Base-by-base conservation (phyloP, 2,329 filamentous ascomycete species). In the Ophiognomonia clavigignenti-juglandacearum region DNA sequence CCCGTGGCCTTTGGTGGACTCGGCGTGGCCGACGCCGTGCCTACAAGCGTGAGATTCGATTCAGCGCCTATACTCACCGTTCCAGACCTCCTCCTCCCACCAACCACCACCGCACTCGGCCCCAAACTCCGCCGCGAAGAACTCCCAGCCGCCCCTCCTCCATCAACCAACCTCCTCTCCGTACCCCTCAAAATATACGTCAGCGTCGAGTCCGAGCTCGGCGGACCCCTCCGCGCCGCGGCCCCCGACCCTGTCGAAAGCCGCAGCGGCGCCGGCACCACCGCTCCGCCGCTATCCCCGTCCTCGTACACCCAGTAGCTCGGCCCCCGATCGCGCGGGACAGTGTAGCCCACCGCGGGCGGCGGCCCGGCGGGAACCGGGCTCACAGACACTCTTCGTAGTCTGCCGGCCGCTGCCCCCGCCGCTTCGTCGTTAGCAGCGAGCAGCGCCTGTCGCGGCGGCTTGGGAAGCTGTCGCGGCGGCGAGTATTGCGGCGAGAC, bases 171-270 rank as follows among this genome's bases (percentile, higher is more conserved):
- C 9, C 76, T 65, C 61, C 72, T 64, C 22, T 79, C 77, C 1
- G 77, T 81, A 27, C 68, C 74, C 36, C 66, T 67, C 26, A 81
- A 62, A 23, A 81, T 80, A 50, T 73, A 64, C 1, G 69, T 65
- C 22, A 81, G 58, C 1, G 74, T 74, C 10, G 69, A 66, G 52
- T 79, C 76, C 0, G 74, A 67, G 31, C 61, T 64, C 41, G 57
- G 56, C n/a, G n/a, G n/a, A 19, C 63, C 55, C 22, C 61, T 57
- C 35, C 57, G 45, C 14, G 56, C 54, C 0, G 56, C 49, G 23
- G 46, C 51, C 18, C 49, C 52, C 9, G 55, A 57, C 10, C 39
- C 48, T 4, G 16, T 22, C 38, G n/a, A 39, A 36, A n/a, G 31
- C 26, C 35, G 38, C 39, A 31, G 35, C 24, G 49, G 48, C 6